These are phyloP conservation scores for Nigrospora sphaerica DNA, from an alignment of 2,329 filamentous ascomycete genomes.

Conservation along the genomic window DNA sequence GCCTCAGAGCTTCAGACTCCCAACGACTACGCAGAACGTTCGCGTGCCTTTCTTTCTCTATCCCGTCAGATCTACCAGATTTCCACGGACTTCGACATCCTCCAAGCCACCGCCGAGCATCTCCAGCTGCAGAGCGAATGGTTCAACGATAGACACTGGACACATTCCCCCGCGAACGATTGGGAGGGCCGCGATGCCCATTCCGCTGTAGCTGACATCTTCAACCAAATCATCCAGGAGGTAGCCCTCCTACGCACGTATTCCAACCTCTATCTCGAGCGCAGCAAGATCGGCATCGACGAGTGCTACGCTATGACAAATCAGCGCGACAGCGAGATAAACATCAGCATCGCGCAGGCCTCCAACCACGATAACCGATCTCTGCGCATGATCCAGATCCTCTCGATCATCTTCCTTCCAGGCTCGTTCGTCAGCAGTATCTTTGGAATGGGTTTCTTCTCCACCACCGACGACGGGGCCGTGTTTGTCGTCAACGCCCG, in stretches of 20 bases:
- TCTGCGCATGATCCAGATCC: conserved; percentile 5
- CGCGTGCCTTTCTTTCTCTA: conserved; percentile 2
- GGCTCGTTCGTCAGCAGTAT: conserved; percentile 6
- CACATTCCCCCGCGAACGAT: neutral
- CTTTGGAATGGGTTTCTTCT: conserved; percentile 7
- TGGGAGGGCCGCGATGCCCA: neutral
- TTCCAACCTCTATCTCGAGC: conserved; percentile 5
- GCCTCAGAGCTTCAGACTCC: conserved; percentile 5
- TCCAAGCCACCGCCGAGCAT: conserved; percentile 2
- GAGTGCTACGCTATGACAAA: conserved; percentile 7
- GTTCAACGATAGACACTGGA: neutral
- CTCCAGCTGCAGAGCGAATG: conserved; percentile 1
- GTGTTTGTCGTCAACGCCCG: conserved; percentile 1
- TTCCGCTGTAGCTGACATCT: conserved; percentile 3
- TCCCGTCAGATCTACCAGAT: conserved; percentile 5
- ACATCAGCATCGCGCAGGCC: conserved; percentile 7
- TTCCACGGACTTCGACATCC: conserved; percentile 6
- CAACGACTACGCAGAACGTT: conserved; percentile 2
- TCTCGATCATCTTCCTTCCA: conserved; percentile 5
- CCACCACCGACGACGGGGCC: conserved; percentile 1
- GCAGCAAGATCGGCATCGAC: conserved; percentile 6
- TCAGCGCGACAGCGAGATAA: conserved; percentile 7
- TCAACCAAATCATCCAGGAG: conserved; percentile 1
- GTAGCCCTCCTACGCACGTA: conserved; percentile 4
- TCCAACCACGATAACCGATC: conserved; percentile 5